phyloP scores from a whole-genome alignment of 2,329 filamentous ascomycete species.

The Aspergillus carbonarius region DNA sequence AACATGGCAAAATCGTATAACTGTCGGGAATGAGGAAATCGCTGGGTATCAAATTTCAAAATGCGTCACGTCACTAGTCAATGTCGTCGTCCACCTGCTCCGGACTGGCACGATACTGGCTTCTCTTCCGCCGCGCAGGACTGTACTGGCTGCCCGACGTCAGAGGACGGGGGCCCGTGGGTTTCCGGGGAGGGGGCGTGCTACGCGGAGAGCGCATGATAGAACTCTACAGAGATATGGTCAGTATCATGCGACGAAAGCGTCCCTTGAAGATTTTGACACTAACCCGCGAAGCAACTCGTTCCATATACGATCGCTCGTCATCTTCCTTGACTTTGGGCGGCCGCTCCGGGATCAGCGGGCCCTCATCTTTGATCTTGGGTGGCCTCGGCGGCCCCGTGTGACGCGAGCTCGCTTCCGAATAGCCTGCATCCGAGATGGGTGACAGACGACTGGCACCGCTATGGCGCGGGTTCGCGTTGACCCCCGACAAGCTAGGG shows the following conservation, averaged over 20 bases:
- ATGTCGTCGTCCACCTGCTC: constrained; percentile 42
- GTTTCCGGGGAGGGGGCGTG: constrained; percentile 43
- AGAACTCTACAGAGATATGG: constrained; percentile 26
- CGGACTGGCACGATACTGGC: constrained; percentile 41
- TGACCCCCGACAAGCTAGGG: constrained; percentile 38
- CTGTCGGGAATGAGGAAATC: not conserved
- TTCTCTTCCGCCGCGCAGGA: constrained; percentile 37
- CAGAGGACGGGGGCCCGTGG: constrained; percentile 49
- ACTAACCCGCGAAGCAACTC: constrained; percentile 41
- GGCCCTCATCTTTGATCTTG: constrained; percentile 58
- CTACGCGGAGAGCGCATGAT: constrained; percentile 34
- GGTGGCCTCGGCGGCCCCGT: constrained; percentile 51
- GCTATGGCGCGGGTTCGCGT: constrained; percentile 36
- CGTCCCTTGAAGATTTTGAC: constrained; percentile 11
- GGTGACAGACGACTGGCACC: constrained; percentile 45
- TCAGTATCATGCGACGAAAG: not conserved
- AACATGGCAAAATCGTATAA: not conserved
- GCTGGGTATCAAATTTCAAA: not conserved
- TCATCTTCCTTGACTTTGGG: constrained; percentile 40
- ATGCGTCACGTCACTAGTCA: constrained; percentile 26
- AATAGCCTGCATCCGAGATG: constrained; percentile 48
- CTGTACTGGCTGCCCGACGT: constrained; percentile 38
- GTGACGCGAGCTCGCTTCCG: constrained; percentile 41
- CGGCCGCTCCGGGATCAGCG: constrained; percentile 56
- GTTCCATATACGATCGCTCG: constrained; percentile 41